Evolutionary conservation across 768 basidiomycete species (phyloP).

Genomic region (Candolleomyces eurysporus): DNA sequence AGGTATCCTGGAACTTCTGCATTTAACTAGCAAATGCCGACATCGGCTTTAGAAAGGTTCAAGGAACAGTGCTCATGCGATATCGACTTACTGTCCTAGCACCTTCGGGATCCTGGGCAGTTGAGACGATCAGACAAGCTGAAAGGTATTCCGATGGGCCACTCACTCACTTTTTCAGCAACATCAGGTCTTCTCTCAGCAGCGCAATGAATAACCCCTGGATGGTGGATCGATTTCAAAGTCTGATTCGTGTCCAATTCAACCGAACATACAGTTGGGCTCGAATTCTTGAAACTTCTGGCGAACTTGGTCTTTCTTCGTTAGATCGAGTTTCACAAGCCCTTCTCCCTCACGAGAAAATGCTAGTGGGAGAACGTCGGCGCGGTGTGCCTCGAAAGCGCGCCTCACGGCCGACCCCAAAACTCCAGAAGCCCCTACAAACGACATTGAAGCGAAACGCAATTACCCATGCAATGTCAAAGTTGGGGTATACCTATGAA

Average conservation of each 20-base stretch:
- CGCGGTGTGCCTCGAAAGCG: conserved; percentile 51
- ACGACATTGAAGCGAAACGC: neutral
- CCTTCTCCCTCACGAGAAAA: conserved; percentile 60
- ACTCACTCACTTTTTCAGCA: conserved; percentile 71
- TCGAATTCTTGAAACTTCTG: conserved; percentile 52
- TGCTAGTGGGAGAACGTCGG: conserved; percentile 67
- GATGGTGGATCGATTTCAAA: neutral
- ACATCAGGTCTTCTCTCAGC: conserved; percentile 93
- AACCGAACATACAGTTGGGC: conserved; percentile 62
- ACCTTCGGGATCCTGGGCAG: conserved; percentile 60
- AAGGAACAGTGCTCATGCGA: too few species aligned
- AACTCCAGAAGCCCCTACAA: conserved; percentile 85
- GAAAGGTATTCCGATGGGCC: neutral
- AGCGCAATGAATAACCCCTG: conserved; percentile 92
- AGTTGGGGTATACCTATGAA: neutral
- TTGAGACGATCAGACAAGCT: too few species aligned
- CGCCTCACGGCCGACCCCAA: conserved; percentile 77
- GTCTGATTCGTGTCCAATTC: neutral
- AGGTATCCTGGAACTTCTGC: conserved; percentile 71
- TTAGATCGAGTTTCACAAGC: conserved; percentile 64
- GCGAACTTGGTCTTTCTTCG: conserved; percentile 52
- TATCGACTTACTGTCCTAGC: conserved; percentile 33
- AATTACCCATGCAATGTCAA: neutral
- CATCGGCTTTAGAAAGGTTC: neutral
- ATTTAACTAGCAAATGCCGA: conserved; percentile 61